Conservation (phyloP, 2,329 filamentous ascomycete species). For the Sporothrix inflata region DNA sequence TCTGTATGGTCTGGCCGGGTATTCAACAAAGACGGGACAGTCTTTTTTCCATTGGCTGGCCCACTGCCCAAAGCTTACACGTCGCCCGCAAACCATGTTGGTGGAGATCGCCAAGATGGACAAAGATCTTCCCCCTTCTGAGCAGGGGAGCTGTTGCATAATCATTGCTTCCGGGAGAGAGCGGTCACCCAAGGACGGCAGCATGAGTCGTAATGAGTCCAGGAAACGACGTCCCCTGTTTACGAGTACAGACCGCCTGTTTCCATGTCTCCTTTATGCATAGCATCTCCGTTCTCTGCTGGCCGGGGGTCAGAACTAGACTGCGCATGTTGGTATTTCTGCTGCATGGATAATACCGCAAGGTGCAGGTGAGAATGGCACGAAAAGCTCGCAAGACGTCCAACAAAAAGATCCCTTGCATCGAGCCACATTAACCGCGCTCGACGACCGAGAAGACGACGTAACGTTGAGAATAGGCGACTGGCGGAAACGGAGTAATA, state of each 20-base stretch:
- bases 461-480: slow-evolving; percentile 1
- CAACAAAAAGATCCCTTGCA: not conserved
- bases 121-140: not conserved
- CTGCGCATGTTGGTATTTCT: not conserved
- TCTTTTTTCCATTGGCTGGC: not conserved
- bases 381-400: too few relatives aligned
- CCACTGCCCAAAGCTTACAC: not conserved
- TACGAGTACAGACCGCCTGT: not conserved
- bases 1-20: not conserved
- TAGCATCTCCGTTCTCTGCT: not conserved
- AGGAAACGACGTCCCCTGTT: not conserved
- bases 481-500: not conserved
- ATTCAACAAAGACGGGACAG: not conserved
- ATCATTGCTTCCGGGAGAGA: not conserved
- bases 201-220: not conserved
- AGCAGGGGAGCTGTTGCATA: not conserved
- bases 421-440: slow-evolving; percentile 12
- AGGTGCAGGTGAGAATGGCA: not conserved
- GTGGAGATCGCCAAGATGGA: not conserved
- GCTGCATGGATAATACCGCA: not conserved
- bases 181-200: not conserved
- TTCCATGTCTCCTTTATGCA: not conserved
- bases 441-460: not conserved
- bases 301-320: not conserved
- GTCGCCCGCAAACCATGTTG: not conserved